A percentile compares a stretch with the other conserved stretches of the same genome.
These are phyloP conservation scores for Phaeosphaeriaceae sp. DNA, from an alignment of 2,329 filamentous ascomycete genomes.

Conservation along the genomic window DNA sequence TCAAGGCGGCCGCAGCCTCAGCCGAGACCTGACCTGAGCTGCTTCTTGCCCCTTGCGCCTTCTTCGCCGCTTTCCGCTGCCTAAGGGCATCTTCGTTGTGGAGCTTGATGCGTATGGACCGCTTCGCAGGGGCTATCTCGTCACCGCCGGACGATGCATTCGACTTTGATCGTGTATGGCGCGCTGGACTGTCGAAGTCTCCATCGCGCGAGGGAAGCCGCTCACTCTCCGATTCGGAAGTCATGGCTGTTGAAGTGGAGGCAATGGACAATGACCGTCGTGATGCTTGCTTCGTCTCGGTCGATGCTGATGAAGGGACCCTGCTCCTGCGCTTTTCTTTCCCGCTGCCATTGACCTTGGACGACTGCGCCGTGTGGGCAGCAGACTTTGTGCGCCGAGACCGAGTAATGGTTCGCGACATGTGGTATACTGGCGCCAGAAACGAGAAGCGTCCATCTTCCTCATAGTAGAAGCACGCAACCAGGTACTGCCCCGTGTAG, in stretches of 20 bases:
- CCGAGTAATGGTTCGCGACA: slow-evolving; percentile 59
- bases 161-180: slow-evolving; percentile 71
- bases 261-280: slow-evolving; percentile 50
- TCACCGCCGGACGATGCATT: slow-evolving; percentile 57
- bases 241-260: slow-evolving; percentile 69
- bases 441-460: slow-evolving; percentile 80
- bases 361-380: slow-evolving; percentile 36
- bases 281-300: slow-evolving; percentile 36
- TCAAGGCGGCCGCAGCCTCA: slow-evolving; percentile 71
- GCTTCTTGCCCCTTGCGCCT: slow-evolving; percentile 55
- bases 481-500: slow-evolving; percentile 80
- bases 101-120: slow-evolving; percentile 90
- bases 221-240: slow-evolving; percentile 72
- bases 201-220: slow-evolving; percentile 43
- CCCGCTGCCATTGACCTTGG: slow-evolving; percentile 32
- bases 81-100: slow-evolving; percentile 79
- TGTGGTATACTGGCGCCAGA: slow-evolving; percentile 72
- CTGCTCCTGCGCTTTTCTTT: slow-evolving; percentile 39
- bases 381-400: slow-evolving; percentile 43
- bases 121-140: slow-evolving; percentile 71
- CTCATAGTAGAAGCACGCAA: slow-evolving; percentile 85
- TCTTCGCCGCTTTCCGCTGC: slow-evolving; percentile 74
- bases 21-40: slow-evolving; percentile 46
- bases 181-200: slow-evolving; percentile 48
- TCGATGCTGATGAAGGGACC: slow-evolving; percentile 29